phyloP scores from a whole-genome alignment of 257 asterid species.

The Petunia secreta region DNA sequence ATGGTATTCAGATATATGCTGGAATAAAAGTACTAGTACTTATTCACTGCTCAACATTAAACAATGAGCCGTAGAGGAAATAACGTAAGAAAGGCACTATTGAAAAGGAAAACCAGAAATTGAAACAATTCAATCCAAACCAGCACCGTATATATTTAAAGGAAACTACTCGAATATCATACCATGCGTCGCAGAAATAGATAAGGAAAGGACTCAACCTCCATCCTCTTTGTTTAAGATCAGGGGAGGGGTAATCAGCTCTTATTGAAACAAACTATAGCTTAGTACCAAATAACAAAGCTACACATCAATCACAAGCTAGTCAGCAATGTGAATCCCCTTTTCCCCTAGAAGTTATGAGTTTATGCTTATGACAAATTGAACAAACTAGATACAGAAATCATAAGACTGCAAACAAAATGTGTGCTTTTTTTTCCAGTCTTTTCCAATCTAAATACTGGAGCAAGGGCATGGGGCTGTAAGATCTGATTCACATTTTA shows the following conservation, averaged over 20 bases:
- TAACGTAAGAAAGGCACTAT: neutral
- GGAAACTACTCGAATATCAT: neutral
- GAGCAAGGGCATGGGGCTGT: too few relatives aligned
- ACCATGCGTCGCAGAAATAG: neutral
- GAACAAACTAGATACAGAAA: neutral
- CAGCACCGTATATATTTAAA: neutral
- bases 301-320: neutral
- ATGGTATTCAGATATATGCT: neutral
- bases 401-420: neutral
- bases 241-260: neutral
- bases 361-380: too few relatives aligned
- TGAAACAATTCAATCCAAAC: constrained; percentile 3
- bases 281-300: neutral
- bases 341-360: too few relatives aligned
- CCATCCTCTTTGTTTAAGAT: neutral
- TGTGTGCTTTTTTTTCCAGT: neutral
- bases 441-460: neutral
- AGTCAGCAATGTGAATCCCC: neutral
- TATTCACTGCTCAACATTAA: neutral
- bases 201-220: neutral
- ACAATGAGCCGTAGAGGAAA: neutral
- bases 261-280: neutral
- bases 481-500: too few relatives aligned
- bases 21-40: neutral
- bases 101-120: neutral